Evolutionary conservation across 2,329 filamentous ascomycete species (phyloP).

Genomic region (Alternaria burnsii): DNA sequence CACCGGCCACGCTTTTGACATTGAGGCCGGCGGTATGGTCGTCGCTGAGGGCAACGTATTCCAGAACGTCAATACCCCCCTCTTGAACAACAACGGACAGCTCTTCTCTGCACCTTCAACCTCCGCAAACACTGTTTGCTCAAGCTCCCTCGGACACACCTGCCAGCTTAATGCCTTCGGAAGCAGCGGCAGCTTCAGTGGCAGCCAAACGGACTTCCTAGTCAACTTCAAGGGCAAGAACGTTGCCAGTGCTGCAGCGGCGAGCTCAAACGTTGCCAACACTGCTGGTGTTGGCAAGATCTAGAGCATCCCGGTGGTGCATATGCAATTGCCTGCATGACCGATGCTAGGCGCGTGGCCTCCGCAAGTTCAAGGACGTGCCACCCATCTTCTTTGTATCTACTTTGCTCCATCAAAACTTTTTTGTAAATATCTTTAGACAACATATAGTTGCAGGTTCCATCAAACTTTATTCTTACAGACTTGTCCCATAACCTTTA

Average conservation of each 20-base stretch:
- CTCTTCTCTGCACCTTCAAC: conserved; percentile 10
- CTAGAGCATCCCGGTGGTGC: neutral
- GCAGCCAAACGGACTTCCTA: conserved; percentile 15
- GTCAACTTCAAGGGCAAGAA: conserved; percentile 14
- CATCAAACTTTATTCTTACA: neutral
- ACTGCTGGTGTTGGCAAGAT: conserved; percentile 26
- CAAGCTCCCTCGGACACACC: conserved; percentile 8
- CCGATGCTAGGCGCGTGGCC: neutral
- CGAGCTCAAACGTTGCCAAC: conserved; percentile 6
- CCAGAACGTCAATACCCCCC: conserved; percentile 15
- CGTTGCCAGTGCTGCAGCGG: conserved; percentile 5
- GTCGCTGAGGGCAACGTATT: conserved; percentile 29
- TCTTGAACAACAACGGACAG: conserved; percentile 6
- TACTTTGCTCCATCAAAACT: neutral
- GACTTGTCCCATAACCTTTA: neutral
- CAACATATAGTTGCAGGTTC: neutral
- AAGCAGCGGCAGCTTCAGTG: conserved; percentile 11
- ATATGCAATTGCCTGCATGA: neutral
- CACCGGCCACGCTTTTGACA: conserved; percentile 26
- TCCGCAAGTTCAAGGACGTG: neutral
- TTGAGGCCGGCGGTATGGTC: conserved; percentile 7
- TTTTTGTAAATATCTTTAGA: neutral
- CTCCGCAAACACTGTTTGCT: conserved; percentile 7
- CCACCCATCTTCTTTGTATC: neutral
- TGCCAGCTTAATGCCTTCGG: conserved; percentile 17